phyloP scores from a whole-genome alignment of 2,329 filamentous ascomycete genomes.

The Fusarium temperatum region DNA sequence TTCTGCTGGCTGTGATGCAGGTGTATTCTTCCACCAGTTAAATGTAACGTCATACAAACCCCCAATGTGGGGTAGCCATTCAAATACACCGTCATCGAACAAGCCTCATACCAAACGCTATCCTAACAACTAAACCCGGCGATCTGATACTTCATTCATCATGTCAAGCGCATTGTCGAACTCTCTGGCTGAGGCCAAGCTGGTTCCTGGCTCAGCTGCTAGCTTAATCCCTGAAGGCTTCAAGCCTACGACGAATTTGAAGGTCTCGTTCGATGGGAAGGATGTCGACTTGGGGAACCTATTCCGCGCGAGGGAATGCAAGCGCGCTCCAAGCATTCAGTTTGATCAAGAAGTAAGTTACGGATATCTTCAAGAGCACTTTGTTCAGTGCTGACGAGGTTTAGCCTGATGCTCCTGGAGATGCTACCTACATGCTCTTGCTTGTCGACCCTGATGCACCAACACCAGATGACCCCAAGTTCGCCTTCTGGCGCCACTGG shows the following conservation, averaged over 20 bases:
- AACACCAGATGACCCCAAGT: conserved; percentile 63
- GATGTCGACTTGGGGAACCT: conserved; percentile 50
- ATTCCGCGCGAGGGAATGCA: conserved; percentile 52
- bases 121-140: background rate
- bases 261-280: conserved; percentile 49
- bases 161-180: conserved; percentile 37
- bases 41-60: conserved; percentile 15
- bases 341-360: conserved; percentile 46
- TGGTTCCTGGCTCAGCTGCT: conserved; percentile 53
- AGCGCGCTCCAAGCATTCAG: conserved; percentile 48
- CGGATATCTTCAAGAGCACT: rapidly evolving
- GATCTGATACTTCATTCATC: background rate
- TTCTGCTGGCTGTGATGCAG: background rate
- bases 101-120: background rate
- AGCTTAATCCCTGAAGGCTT: conserved; percentile 54
- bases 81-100: conserved; percentile 32
- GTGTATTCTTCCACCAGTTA: conserved; percentile 29
- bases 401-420: conserved; percentile 38
- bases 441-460: conserved; percentile 65
- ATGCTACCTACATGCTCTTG: conserved; percentile 55
- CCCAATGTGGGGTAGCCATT: conserved; percentile 30
- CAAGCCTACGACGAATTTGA: conserved; percentile 52
- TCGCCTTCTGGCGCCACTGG: conserved; percentile 65
- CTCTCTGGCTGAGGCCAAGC: conserved; percentile 49
- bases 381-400: background rate